Conservation (phyloP, 257 asterid genomes). For the Nicotiana sylvestris region DNA sequence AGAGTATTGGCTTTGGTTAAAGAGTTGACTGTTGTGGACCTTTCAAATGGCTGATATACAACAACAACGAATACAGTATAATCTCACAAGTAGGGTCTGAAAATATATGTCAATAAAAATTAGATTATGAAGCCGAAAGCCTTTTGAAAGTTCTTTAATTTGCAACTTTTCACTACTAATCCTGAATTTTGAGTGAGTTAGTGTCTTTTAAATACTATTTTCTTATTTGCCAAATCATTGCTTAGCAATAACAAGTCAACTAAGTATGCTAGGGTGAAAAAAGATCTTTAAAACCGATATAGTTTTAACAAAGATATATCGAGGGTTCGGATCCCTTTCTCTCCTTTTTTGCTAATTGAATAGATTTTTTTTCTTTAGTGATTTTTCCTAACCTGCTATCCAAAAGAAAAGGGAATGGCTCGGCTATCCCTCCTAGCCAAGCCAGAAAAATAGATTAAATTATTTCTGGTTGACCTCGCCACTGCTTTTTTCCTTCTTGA, state of each 20-base stretch:
- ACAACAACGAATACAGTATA: too few species aligned
- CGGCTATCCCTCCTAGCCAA: too few species aligned
- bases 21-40: background rate
- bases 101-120: background rate
- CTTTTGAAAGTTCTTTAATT: background rate
- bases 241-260: background rate
- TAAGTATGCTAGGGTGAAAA: background rate
- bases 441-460: too few species aligned
- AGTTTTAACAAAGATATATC: too few species aligned
- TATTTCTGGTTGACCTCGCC: background rate
- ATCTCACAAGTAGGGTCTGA: too few species aligned
- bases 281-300: background rate
- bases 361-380: too few species aligned
- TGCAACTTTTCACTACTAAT: background rate
- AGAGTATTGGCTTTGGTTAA: background rate
- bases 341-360: too few species aligned
- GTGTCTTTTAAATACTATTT: background rate
- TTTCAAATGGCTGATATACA: background rate
- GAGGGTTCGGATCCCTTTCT: too few species aligned
- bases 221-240: background rate
- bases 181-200: background rate
- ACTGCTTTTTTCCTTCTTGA: background rate
- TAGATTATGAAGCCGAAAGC: background rate
- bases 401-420: too few species aligned
- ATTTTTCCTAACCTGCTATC: too few species aligned